Conservation (phyloP, 2,329 filamentous ascomycete species). For the Verticillium nubilum region DNA sequence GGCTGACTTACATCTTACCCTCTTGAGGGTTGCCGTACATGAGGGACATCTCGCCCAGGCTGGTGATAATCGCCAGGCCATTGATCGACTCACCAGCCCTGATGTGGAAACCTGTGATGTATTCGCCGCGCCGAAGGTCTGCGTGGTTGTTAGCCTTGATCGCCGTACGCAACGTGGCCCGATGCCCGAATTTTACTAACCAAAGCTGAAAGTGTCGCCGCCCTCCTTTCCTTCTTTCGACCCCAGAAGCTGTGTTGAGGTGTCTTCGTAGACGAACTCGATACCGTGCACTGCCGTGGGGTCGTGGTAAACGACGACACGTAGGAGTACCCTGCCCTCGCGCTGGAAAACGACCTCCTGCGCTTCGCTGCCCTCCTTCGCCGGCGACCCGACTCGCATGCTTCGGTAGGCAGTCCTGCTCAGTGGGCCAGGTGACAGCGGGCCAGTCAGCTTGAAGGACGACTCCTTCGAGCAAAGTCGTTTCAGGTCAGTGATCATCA, state of each 20-base stretch:
- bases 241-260: conserved; percentile 79
- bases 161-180: neutral
- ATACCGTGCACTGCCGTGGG: conserved; percentile 68
- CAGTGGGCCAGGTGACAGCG: conserved; percentile 53
- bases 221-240: conserved; percentile 66
- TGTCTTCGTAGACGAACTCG: conserved; percentile 90
- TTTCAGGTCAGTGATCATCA: conserved; percentile 73
- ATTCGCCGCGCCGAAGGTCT: conserved; percentile 83
- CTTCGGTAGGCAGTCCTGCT: conserved; percentile 71
- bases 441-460: conserved; percentile 60
- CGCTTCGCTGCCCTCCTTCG: conserved; percentile 62
- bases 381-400: conserved; percentile 65
- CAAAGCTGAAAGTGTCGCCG: conserved; percentile 71
- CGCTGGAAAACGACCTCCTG: conserved; percentile 73
- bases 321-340: conserved; percentile 68
- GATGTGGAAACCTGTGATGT: conserved; percentile 79
- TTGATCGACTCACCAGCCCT: conserved; percentile 80
- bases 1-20: conserved; percentile 68
- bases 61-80: conserved; percentile 85
- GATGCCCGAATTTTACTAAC: conserved; percentile 38
- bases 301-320: conserved; percentile 72
- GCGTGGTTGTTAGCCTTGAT: conserved; percentile 14
- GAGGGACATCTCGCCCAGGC: conserved; percentile 76
- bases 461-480: conserved; percentile 66
- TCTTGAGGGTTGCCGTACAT: conserved; percentile 77